These are phyloP conservation scores for Gossypium lobatum DNA, from an alignment of 441 rosid genomes.

Conservation along the genomic window DNA sequence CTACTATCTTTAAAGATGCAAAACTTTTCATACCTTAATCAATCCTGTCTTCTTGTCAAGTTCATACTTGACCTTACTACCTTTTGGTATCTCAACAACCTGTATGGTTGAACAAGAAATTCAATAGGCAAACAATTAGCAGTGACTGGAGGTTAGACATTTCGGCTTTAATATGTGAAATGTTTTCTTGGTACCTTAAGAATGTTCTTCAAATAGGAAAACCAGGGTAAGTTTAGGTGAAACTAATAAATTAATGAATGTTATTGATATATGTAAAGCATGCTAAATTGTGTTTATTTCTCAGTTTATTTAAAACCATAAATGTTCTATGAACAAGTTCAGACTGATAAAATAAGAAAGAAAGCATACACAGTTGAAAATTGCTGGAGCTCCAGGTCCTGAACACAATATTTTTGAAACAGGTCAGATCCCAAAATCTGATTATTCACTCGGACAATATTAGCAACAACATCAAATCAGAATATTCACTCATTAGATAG, in stretches of 20 bases:
- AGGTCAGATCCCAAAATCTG: background rate
- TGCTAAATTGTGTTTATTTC: background rate
- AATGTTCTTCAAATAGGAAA: background rate
- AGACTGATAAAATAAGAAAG: background rate
- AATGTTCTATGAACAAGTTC: background rate
- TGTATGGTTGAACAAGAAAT: slow-evolving; percentile 20
- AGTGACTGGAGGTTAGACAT: background rate
- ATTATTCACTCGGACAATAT: background rate
- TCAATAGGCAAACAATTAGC: background rate
- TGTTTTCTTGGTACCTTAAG: background rate
- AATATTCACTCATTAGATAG: background rate
- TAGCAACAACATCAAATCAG: background rate
- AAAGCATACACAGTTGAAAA: slow-evolving; percentile 76
- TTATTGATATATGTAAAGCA: background rate
- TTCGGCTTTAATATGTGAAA: background rate
- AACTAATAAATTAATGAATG: background rate
- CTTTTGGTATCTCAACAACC: slow-evolving; percentile 93
- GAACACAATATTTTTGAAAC: slow-evolving; percentile 20
- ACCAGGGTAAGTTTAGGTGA: background rate
- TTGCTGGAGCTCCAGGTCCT: slow-evolving; percentile 89
- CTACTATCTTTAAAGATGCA: background rate
- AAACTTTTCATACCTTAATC: slow-evolving; percentile 49
- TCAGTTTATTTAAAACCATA: background rate
- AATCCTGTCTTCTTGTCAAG: slow-evolving; percentile 92
- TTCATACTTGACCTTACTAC: slow-evolving; percentile 94